Evolutionary conservation across 2,329 filamentous ascomycete species (phyloP), one percentile per base, ranked within the genome.

Genomic region (Aschersonia sp.): DNA sequence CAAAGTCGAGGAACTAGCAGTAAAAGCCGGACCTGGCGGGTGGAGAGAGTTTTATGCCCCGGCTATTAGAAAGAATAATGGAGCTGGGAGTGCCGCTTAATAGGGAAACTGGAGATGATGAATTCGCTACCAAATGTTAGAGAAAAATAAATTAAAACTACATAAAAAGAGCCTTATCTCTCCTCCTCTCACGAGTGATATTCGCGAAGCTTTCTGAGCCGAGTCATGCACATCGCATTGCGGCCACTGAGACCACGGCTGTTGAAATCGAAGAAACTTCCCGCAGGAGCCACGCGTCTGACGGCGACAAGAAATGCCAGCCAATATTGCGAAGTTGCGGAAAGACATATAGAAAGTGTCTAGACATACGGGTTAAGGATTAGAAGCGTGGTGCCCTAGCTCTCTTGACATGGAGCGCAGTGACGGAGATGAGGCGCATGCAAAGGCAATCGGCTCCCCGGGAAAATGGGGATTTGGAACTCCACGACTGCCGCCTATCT

Each of bases 291-390:
- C 9, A 41, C 40, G 14, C 40, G 40, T 4, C n/a, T 41, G 40
- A 41, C 40, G 11, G 10, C 40, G n/a, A 41, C 40, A n/a, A 41
- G n/a, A 14, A 4, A 5, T 2, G 11, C 11, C 40, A 9, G n/a
- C 10, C 40, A n/a, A 41, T n/a, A 41, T 22, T 41, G 40, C n/a
- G 9, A 41, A 41, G 14, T n/a, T 14, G 14, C 40, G 6, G 48
- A 45, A 30, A 45, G 44, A 32, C 22, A 52, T 0, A 45, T 62
- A 1, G 53, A 59, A 4, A 54, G 48, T 0, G 41, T 62, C 0
- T 62, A 58, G 59, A 50, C 54, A 0, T 62, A 62, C 35, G 54
- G 61, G 3, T 7, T 56, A 30, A 14, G 32, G 0, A 54, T 14
- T 14, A 14, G 14, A 46, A 1, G 48, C 54, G 0, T 63, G 60